Evolutionary conservation across 2,329 filamentous ascomycete species (phyloP).

Genomic region (Cordyceps tenuipes): DNA sequence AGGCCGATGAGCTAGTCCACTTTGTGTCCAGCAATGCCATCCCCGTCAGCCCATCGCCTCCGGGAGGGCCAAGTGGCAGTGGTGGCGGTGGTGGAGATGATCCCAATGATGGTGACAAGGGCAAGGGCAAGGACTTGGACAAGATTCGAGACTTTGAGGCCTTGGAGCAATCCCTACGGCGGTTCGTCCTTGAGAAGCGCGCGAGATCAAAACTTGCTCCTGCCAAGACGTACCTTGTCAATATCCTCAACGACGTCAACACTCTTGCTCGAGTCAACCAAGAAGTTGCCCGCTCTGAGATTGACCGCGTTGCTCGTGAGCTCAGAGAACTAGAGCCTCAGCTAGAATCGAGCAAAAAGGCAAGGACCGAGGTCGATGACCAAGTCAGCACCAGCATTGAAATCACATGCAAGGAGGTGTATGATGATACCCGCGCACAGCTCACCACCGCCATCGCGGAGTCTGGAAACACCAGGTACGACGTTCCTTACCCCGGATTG

Average conservation of each 20-base stretch:
- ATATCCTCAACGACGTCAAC: constrained; percentile 81
- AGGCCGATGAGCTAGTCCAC: constrained; percentile 85
- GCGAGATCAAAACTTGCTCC: constrained; percentile 92
- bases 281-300: constrained; percentile 76
- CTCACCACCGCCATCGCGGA: constrained; percentile 67
- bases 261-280: constrained; percentile 78
- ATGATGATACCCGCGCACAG: constrained; percentile 69
- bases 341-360: constrained; percentile 75
- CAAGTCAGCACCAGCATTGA: constrained; percentile 77
- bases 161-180: constrained; percentile 77
- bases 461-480: constrained; percentile 68
- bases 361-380: constrained; percentile 70
- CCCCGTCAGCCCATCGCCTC: constrained; percentile 56
- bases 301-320: constrained; percentile 74
- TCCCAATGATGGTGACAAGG: constrained; percentile 53
- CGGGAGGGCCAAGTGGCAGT: constrained; percentile 45
- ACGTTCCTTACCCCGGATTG: constrained; percentile 79
- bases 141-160: constrained; percentile 85
- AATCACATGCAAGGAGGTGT: constrained; percentile 75
- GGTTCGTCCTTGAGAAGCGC: constrained; percentile 93
- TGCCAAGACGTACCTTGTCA: constrained; percentile 89
- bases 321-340: constrained; percentile 76
- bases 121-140: constrained; percentile 80
- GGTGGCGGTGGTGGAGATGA: constrained; percentile 50
- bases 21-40: constrained; percentile 97